Base-by-base conservation (phyloP, 1,284 basidiomycete genomes). In the Pseudozyma thailandica region DNA sequence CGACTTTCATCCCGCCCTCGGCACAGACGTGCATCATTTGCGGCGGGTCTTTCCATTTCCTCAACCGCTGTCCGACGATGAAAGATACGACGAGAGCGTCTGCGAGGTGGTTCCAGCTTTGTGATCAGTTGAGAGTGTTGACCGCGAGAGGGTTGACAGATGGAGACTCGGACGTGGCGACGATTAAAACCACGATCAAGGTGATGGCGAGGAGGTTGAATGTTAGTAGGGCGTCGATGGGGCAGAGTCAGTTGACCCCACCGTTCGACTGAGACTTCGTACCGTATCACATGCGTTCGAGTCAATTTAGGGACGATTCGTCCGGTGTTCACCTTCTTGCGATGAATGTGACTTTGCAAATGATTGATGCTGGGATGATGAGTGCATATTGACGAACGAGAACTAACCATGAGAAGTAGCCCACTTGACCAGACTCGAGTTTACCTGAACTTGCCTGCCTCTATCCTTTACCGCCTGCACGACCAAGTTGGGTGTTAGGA, bases 1-100 rank as follows among this genome's bases (percentile, higher is more conserved):
- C 47, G 43, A 20, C 42, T 3, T 55, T 39, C n/a, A 33, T 35
- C 23, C 28, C 41, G 7, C 30, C 49, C 35, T 41, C 51, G 18
- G 59, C 38, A 16, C 62, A 72, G 42, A 56, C 50, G 7, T 72
- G 69, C 56, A 53, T 64, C 46, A 66, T 72, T 38, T 68, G 69
- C 58, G 52, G 51, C n/a, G 63, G 63, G 13, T 31, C 43, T 1
- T 72, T 72, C 45, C 69, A 72, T 46, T 72, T 50, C 38, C 37
- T 68, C 28, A 72, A 72, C 33, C 28, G 54, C 3, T 72, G 69
- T 37, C 55, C 69, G 3, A 43, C 44, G 41, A 72, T 72, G 69
- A 31, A 54, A 39, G 63, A 72, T 28, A 43, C 51, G 9, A 55
- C 46, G 12, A 15, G 46, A 1, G 69, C 69, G 4, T 54, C 51